Evolutionary conservation across 176 grass and related monocot species (phyloP).

Genomic region (Bromus sterilis): DNA sequence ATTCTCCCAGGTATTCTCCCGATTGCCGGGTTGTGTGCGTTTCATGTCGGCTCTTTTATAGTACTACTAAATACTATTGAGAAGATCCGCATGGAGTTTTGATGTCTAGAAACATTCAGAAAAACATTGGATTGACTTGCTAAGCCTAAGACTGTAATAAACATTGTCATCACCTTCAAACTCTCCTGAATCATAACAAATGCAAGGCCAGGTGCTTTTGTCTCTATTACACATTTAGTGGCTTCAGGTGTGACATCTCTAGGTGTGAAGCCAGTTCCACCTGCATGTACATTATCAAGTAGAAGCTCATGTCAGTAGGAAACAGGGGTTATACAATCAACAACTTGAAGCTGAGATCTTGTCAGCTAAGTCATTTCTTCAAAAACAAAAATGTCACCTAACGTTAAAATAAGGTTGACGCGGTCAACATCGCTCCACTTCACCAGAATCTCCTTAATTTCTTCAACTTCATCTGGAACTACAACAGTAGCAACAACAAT

Average conservation of each 20-base stretch:
- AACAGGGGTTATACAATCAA: neutral
- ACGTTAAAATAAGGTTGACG: conserved; percentile 78
- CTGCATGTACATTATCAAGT: conserved; percentile 22
- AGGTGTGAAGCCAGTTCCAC: conserved; percentile 90
- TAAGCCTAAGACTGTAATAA: neutral
- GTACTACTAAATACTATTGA: too few species aligned
- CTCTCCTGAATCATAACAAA: conserved; percentile 93
- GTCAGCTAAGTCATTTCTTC: neutral
- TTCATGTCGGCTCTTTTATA: too few species aligned
- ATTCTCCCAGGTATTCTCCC: too few species aligned
- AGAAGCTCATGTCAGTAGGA: neutral
- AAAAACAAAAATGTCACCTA: conserved; percentile 32
- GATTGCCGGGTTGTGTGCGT: too few species aligned
- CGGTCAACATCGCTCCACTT: conserved; percentile 63
- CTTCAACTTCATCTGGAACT: conserved; percentile 83
- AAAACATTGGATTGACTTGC: neutral
- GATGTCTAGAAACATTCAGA: neutral
- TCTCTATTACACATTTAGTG: conserved; percentile 80
- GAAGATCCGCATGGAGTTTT: too few species aligned
- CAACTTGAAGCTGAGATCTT: conserved; percentile 15
- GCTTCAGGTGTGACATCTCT: conserved; percentile 90
- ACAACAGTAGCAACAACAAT: conserved; percentile 68
- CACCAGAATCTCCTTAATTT: conserved; percentile 63
- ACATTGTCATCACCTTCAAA: conserved; percentile 51
- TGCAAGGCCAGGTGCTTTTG: conserved; percentile 71